phyloP scores from a whole-genome alignment of 805 yeast species.

The Candida tibetensis region DNA sequence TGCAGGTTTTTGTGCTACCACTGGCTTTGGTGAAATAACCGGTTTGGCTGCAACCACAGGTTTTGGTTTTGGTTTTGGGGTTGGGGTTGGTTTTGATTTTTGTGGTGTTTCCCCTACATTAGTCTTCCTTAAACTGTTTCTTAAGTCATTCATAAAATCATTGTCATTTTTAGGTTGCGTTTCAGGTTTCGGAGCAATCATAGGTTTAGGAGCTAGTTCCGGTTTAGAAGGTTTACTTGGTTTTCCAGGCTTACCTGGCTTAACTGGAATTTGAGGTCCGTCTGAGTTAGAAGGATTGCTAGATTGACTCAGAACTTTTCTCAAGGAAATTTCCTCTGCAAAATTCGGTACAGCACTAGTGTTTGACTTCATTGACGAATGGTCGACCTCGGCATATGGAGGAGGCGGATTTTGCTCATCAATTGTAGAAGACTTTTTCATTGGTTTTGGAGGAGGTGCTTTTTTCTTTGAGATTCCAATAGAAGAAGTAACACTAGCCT shows the following conservation, averaged over 20 bases:
- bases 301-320: too few relatives aligned
- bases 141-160: slow-evolving; percentile 7
- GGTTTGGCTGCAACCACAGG: slow-evolving; percentile 9
- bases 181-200: slow-evolving; percentile 4
- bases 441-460: slow-evolving; percentile 45
- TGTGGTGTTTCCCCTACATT: neutral
- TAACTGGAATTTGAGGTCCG: slow-evolving; percentile 3
- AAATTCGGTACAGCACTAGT: slow-evolving; percentile 18
- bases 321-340: slow-evolving; percentile 26
- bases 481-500: slow-evolving; percentile 1
- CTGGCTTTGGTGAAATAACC: slow-evolving; percentile 1
- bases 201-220: slow-evolving; percentile 10
- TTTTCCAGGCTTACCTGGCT: slow-evolving; percentile 17
- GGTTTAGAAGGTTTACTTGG: slow-evolving; percentile 15
- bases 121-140: slow-evolving; percentile 7
- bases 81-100: slow-evolving; percentile 9
- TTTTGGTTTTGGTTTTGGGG: slow-evolving; percentile 15
- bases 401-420: slow-evolving; percentile 17
- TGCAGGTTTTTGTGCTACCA: neutral
- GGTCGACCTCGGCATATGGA: slow-evolving; percentile 16
- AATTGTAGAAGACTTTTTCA: slow-evolving; percentile 22
- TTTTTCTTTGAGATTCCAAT: slow-evolving; percentile 18
- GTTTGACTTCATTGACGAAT: neutral
- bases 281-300: neutral
- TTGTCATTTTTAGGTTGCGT: neutral